Conservation (phyloP, 768 basidiomycete genomes). For the Calvatia gigantea region DNA sequence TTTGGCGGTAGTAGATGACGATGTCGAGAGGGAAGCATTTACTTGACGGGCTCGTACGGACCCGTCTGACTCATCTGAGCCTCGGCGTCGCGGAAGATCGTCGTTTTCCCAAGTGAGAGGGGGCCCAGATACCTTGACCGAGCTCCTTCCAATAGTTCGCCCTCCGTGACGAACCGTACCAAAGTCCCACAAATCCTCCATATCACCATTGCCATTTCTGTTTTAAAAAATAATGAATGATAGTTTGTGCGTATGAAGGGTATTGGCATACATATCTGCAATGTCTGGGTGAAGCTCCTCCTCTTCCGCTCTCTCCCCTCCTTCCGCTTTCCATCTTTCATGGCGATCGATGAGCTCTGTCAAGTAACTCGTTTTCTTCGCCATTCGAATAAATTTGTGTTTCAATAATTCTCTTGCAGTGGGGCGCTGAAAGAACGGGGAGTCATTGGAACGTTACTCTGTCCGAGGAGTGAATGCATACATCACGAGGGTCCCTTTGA, state of each 20-base stretch:
- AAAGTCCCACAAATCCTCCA: conserved; percentile 95
- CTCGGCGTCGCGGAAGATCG: conserved; percentile 34
- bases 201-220: conserved; percentile 54
- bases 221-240: background rate
- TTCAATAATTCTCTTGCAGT: conserved; percentile 92
- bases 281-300: conserved; percentile 53
- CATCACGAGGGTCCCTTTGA: conserved; percentile 91
- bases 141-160: conserved; percentile 68
- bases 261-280: conserved; percentile 57
- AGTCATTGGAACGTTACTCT: conserved; percentile 14
- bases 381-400: conserved; percentile 94
- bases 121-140: conserved; percentile 59
- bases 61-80: conserved; percentile 34
- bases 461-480: conserved; percentile 32
- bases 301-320: conserved; percentile 73
- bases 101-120: conserved; percentile 82
- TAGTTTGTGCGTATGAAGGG: background rate
- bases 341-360: conserved; percentile 95
- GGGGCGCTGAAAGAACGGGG: conserved; percentile 61
- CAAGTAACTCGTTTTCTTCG: conserved; percentile 91
- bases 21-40: conserved; percentile 29
- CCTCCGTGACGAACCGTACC: conserved; percentile 86
- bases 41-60: conserved; percentile 26
- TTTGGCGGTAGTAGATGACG: conserved; percentile 48
- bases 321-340: conserved; percentile 90